phyloP scores from a whole-genome alignment of 1,284 basidiomycete species.

The Rhodotorula sp. region DNA sequence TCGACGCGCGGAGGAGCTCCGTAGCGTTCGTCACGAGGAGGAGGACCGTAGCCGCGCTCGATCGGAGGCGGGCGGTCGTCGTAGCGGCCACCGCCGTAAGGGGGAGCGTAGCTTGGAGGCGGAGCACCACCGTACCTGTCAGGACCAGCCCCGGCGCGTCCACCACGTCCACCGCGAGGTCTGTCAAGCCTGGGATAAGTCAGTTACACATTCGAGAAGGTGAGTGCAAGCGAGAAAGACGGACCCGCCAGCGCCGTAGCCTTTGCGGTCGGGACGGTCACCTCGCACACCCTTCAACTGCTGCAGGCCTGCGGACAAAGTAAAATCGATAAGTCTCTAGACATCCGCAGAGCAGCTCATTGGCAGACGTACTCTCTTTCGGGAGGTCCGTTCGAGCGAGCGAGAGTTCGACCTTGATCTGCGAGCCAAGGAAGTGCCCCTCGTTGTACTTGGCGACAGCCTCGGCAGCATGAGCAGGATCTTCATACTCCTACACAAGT shows the following conservation, averaged over 20 bases:
- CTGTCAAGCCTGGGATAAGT: background rate
- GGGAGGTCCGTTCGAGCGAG: slow-evolving; percentile 28
- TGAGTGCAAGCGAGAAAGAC: background rate
- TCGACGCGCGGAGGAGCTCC: slow-evolving; percentile 8
- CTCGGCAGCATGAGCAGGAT: slow-evolving; percentile 37
- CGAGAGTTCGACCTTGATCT: slow-evolving; percentile 45
- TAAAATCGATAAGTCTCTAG: background rate
- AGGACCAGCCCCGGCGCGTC: slow-evolving; percentile 5
- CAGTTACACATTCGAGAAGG: background rate
- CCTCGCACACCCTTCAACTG: slow-evolving; percentile 25
- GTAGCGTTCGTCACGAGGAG: slow-evolving; percentile 23
- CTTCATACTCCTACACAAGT: slow-evolving; percentile 39
- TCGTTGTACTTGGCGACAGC: slow-evolving; percentile 45
- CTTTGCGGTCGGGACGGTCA: slow-evolving; percentile 36
- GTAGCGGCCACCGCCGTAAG: slow-evolving; percentile 16
- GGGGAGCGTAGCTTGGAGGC: slow-evolving; percentile 11
- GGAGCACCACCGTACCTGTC: slow-evolving; percentile 1
- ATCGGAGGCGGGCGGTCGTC: slow-evolving; percentile 5
- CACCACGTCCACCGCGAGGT: background rate
- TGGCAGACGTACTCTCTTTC: slow-evolving; percentile 6
- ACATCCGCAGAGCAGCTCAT: no score
- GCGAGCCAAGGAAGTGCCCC: slow-evolving; percentile 45
- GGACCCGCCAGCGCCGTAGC: slow-evolving; percentile 19
- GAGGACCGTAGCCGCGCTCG: slow-evolving; percentile 10
- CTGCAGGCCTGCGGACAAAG: background rate